These are phyloP conservation scores for Taphrina communis DNA, from an alignment of 1,139 yeast species.

Conservation along the genomic window DNA sequence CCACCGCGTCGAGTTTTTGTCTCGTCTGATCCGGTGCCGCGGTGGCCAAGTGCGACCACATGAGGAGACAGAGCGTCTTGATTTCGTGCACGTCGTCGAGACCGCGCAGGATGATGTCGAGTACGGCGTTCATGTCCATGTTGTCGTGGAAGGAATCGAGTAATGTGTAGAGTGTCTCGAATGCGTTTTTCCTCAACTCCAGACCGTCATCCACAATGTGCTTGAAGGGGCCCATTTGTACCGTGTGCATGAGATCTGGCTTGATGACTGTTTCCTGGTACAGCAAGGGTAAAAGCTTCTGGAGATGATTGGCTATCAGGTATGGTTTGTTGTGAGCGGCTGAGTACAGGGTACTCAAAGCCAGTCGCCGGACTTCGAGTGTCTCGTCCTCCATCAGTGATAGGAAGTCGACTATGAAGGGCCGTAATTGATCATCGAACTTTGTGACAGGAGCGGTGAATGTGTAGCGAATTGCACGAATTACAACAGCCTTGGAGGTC, in stretches of 20 bases:
- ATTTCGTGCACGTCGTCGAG: slow-evolving; percentile 59
- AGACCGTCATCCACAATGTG: slow-evolving; percentile 81
- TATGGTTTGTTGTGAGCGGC: slow-evolving; percentile 66
- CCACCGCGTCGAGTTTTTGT: slow-evolving; percentile 48
- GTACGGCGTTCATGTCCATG: slow-evolving; percentile 46
- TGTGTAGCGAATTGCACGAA: slow-evolving; percentile 54
- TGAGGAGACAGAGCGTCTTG: slow-evolving; percentile 55
- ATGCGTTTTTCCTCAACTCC: slow-evolving; percentile 73
- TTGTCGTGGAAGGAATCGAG: slow-evolving; percentile 49
- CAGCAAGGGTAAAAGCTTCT: slow-evolving; percentile 61
- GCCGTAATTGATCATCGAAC: slow-evolving; percentile 50
- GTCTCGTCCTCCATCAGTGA: slow-evolving; percentile 51
- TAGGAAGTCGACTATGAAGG: slow-evolving; percentile 54
- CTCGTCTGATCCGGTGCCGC: slow-evolving; percentile 45
- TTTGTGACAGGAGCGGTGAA: slow-evolving; percentile 45
- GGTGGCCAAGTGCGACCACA: slow-evolving; percentile 53
- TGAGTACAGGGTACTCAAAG: slow-evolving; percentile 65
- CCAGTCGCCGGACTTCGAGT: slow-evolving; percentile 55
- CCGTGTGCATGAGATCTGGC: slow-evolving; percentile 64
- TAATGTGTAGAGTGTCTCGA: slow-evolving; percentile 70
- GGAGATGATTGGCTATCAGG: slow-evolving; percentile 58
- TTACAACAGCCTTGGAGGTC: slow-evolving; percentile 49
- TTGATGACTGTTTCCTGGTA: slow-evolving; percentile 63
- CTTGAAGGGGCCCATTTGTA: slow-evolving; percentile 87
- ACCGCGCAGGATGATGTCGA: slow-evolving; percentile 52